Percentiles rank a stretch among this genome's conserved stretches.
phyloP scores from a whole-genome alignment of 768 basidiomycete genomes.

The Trametes villosa region DNA sequence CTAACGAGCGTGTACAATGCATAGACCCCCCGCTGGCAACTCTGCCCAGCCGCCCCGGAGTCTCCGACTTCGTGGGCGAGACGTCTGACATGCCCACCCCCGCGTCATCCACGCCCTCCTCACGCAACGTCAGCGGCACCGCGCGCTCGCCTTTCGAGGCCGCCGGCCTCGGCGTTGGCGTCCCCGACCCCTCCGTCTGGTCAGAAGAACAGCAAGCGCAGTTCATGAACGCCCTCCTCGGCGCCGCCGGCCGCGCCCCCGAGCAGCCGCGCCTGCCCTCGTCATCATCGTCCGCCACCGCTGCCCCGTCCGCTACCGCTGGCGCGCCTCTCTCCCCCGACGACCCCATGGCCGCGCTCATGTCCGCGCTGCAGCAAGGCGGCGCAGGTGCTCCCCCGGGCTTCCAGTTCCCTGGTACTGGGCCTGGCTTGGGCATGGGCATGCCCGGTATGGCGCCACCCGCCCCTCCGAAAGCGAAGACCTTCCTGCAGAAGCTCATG shows the following conservation, averaged over 20 bases:
- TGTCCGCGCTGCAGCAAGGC: constrained; percentile 36
- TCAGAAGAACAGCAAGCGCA: constrained; percentile 70
- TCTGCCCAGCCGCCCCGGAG: constrained; percentile 35
- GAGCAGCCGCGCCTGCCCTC: constrained; percentile 10
- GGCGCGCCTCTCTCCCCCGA: constrained; percentile 15
- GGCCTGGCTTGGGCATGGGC: no score
- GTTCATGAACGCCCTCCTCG: constrained; percentile 68
- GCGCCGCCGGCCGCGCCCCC: constrained; percentile 22
- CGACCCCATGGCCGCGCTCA: constrained; percentile 39
- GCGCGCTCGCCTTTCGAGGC: constrained; percentile 28
- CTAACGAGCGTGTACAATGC: not conserved
- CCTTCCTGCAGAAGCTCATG: constrained; percentile 60
- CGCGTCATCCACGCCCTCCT: constrained; percentile 17
- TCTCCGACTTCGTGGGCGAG: constrained; percentile 43
- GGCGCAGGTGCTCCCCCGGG: constrained; percentile 21
- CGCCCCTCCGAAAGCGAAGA: constrained; percentile 36
- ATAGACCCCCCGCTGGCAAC: constrained; percentile 48
- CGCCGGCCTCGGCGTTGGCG: constrained; percentile 27
- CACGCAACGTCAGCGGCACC: constrained; percentile 21
- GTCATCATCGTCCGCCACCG: constrained; percentile 9
- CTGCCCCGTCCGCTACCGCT: not conserved
- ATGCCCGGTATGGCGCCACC: constrained; percentile 22
- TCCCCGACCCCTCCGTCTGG: constrained; percentile 63
- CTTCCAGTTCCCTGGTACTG: constrained; percentile 36
- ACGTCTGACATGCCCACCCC: constrained; percentile 37